Percentiles rank a stretch among this genome's conserved stretches.
Conservation (phyloP, 352 stramenopile species). For the Globisporangium paroecandrum region DNA sequence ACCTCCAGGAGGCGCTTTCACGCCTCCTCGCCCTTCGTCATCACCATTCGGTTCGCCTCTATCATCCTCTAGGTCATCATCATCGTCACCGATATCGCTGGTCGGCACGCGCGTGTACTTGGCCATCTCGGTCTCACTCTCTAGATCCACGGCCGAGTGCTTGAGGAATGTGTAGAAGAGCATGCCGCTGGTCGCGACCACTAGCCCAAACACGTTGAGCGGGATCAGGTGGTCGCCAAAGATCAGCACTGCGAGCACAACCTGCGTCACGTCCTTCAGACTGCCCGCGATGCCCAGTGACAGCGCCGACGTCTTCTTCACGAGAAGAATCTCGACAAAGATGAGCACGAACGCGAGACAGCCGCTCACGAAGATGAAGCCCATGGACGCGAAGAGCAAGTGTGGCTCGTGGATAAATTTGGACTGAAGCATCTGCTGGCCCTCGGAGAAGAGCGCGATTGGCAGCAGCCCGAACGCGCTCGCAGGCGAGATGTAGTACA, state of each 20-base stretch:
- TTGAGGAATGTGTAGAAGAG: slow-evolving; percentile 78
- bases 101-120: slow-evolving; percentile 41
- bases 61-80: not conserved
- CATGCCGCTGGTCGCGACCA: slow-evolving; percentile 71
- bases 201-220: slow-evolving; percentile 66
- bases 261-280: slow-evolving; percentile 79
- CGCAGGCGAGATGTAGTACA: slow-evolving; percentile 80
- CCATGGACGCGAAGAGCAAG: slow-evolving; percentile 46
- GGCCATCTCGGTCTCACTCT: slow-evolving; percentile 9
- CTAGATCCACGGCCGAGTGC: slow-evolving; percentile 29
- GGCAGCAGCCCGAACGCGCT: slow-evolving; percentile 70
- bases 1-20: not conserved
- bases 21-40: not conserved
- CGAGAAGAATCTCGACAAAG: slow-evolving; percentile 77
- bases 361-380: slow-evolving; percentile 68
- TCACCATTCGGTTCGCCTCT: not conserved
- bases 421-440: slow-evolving; percentile 39
- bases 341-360: slow-evolving; percentile 74
- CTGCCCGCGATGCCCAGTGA: slow-evolving; percentile 77
- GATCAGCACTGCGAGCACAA: slow-evolving; percentile 72
- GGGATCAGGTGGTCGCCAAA: slow-evolving; percentile 63
- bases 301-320: slow-evolving; percentile 80
- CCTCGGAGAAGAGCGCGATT: slow-evolving; percentile 59
- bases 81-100: slow-evolving; percentile 5
- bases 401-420: slow-evolving; percentile 51